Base-by-base conservation (phyloP, 1,139 yeast genomes). In the Blastobotrys elegans region DNA sequence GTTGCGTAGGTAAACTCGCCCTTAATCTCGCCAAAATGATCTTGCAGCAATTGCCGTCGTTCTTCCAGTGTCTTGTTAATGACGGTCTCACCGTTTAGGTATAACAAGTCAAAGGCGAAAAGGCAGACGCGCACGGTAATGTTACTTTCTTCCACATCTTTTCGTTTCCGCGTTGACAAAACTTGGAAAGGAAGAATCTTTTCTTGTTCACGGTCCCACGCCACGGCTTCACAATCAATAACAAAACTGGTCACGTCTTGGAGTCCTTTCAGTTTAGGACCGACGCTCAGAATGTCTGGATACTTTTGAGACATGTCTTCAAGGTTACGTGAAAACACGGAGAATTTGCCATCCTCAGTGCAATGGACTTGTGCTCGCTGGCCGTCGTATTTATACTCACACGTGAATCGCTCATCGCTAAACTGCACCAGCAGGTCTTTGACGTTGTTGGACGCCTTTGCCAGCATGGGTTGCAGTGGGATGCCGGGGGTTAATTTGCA, bases 151-250 rank as follows among this genome's bases (percentile, higher is more conserved):
- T 84, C 83, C 8, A 92, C 98, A 56, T 84, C 97, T 65, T 92
- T 94, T 48, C 97, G 77, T 66, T 92, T 92, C 64, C 99, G 78
- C 0, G 98, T 92, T 1, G 96, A 84, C 44, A 92, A 69, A 0
- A 88, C 83, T 65, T 92, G 99, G 67, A 92, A 92, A 0, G 99
- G 98, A 49, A 92, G 69, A 48, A 94, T 90, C 63, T 84, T 86
- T 26, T 79, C 67, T 18, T 75, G 73, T 42, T 73, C 81, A 50
- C 83, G 72, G 64, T 92, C 97, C 96, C 96, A 92, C 0, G 98
- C 99, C n/a, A 94, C 98, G 4, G 97, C 97, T 66, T 92, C 99
- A 67, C 97, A 87, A 64, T 92, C 99, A 49, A 92, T 66, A 50
- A 92, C 88, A 66, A 90, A 79, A 43, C 72, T 70, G 2, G 70